Base-by-base conservation (phyloP, 208 protist genomes). In the Leishmania tropica region DNA sequence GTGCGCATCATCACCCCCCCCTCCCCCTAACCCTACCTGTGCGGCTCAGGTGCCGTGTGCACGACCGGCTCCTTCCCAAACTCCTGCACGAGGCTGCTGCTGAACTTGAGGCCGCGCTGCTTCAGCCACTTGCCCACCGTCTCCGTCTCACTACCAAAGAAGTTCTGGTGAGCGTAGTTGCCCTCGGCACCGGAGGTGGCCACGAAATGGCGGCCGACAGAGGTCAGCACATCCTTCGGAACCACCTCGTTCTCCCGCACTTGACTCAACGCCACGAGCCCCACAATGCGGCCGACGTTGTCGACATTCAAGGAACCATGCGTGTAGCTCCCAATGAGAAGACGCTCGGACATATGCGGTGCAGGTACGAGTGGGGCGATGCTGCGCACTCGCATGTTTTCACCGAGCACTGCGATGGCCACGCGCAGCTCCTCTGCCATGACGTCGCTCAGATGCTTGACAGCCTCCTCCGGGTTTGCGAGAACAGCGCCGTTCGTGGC, bases 61-160 rank as follows among this genome's bases (percentile, higher is more conserved):
- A 88, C 53, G 48, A 98, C 86, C n/a, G 95, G 93, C 76, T 96
- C 92, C 84, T 98, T 97, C 37, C 92, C 95, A 71, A 96, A 98
- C 86, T 96, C 91, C 83, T 94, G 76, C 85, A 96, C 95, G 0
- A 96, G 76, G 80, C 91, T 95, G 78, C 86, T 89, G 83, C 85
- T 92, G 62, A 98, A 96, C 76, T 88, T 89, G 17, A 96, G 79
- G 53, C 88, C 81, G 81, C 95, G 92, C 42, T 88, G 87, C 88
- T 92, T 96, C 54, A 98, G 81, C 93, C 95, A 98, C 83, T 96
- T 86, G 37, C 90, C 90, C 24, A 96, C 89, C n/a, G 92, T 93
- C 86, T 96, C 92, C 47, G 79, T 83, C 65, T 83, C 76, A 51
- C 80, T 84, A 7, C 92, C 93, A 45, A 98, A 95, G 80, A 97